Conservation (phyloP, 768 basidiomycete genomes). For the Butyriboletus loyo region DNA sequence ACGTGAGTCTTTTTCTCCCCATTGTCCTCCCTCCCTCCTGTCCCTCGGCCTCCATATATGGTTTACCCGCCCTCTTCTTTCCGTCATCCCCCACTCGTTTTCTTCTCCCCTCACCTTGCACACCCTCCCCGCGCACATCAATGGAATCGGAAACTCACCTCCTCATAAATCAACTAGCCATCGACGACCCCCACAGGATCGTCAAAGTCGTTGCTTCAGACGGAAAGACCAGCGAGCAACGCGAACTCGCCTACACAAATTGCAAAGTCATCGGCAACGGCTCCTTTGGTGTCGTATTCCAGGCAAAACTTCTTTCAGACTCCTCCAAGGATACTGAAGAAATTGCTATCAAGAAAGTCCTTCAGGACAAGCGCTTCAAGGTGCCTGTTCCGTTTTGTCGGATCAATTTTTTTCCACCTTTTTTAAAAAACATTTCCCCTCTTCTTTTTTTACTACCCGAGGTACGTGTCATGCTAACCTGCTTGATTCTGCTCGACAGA, state of each 20-base stretch:
- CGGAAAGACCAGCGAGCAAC: conserved; percentile 87
- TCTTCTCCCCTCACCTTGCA: conserved; percentile 34
- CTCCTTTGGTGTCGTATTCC: conserved; percentile 98
- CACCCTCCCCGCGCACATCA: conserved; percentile 12
- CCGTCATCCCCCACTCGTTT: conserved; percentile 34
- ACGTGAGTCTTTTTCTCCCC: conserved; percentile 49
- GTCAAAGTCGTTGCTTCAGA: conserved; percentile 94
- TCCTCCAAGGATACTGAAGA: conserved; percentile 67
- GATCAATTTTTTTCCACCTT: conserved; percentile 8
- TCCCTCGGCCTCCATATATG: conserved; percentile 28
- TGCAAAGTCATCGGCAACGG: conserved; percentile 99
- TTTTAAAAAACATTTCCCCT: background rate
- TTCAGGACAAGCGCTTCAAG: conserved; percentile 99
- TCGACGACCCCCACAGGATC: conserved; percentile 96
- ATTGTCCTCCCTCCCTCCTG: conserved; percentile 14
- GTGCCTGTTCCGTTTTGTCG: conserved; percentile 42
- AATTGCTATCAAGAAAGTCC: conserved; percentile 99
- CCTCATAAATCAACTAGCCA: conserved; percentile 44
- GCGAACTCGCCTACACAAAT: conserved; percentile 90
- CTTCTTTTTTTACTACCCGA: background rate
- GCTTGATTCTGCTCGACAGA: conserved; percentile 46
- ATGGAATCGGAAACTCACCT: conserved; percentile 27
- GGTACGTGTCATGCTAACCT: conserved; percentile 13
- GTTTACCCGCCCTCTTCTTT: conserved; percentile 22
- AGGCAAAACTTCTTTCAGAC: conserved; percentile 77